These are phyloP conservation scores for Phytophthora idaei DNA, from an alignment of 352 stramenopile genomes.

Conservation along the genomic window DNA sequence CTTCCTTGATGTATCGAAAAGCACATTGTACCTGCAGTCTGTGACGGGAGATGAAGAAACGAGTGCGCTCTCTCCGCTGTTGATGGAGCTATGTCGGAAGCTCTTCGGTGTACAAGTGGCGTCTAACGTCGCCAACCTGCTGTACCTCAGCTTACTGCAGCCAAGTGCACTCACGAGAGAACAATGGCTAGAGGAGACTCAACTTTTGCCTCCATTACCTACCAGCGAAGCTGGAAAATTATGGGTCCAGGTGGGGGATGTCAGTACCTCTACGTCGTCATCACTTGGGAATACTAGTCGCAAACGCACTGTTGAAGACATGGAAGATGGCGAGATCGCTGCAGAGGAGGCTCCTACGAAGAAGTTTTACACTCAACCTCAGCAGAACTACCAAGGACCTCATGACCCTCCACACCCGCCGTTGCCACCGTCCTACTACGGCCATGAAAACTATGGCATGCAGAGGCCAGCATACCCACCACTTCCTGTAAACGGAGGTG, in stretches of 20 bases:
- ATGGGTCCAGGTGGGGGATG: slow-evolving; percentile 35
- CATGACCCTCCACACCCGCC: slow-evolving; percentile 9
- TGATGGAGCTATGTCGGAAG: slow-evolving; percentile 66
- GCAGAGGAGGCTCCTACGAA: slow-evolving; percentile 30
- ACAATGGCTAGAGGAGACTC: slow-evolving; percentile 66
- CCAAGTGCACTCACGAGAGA: slow-evolving; percentile 35
- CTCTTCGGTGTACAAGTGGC: slow-evolving; percentile 54
- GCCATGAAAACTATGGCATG: slow-evolving; percentile 14
- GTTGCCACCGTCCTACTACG: slow-evolving; percentile 19
- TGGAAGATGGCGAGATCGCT: slow-evolving; percentile 67
- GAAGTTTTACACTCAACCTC: slow-evolving; percentile 22
- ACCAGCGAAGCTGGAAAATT: slow-evolving; percentile 27
- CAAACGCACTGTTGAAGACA: slow-evolving; percentile 25
- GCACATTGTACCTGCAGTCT: slow-evolving; percentile 46
- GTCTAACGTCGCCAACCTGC: slow-evolving; percentile 63
- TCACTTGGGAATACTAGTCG: slow-evolving; percentile 3
- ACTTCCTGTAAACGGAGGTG: slow-evolving; percentile 12
- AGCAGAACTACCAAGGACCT: slow-evolving; percentile 17
- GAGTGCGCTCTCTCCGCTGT: slow-evolving; percentile 46
- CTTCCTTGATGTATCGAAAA: slow-evolving; percentile 50
- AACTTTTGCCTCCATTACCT: slow-evolving; percentile 58
- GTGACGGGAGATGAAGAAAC: slow-evolving; percentile 38
- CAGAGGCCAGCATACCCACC: slow-evolving; percentile 22
- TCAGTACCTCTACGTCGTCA: not conserved
- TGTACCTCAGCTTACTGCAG: slow-evolving; percentile 79